Percentiles rank a stretch among this genome's conserved stretches.
Evolutionary conservation across 2,329 filamentous ascomycete species (phyloP).

Genomic region (Colletotrichum camelliae): DNA sequence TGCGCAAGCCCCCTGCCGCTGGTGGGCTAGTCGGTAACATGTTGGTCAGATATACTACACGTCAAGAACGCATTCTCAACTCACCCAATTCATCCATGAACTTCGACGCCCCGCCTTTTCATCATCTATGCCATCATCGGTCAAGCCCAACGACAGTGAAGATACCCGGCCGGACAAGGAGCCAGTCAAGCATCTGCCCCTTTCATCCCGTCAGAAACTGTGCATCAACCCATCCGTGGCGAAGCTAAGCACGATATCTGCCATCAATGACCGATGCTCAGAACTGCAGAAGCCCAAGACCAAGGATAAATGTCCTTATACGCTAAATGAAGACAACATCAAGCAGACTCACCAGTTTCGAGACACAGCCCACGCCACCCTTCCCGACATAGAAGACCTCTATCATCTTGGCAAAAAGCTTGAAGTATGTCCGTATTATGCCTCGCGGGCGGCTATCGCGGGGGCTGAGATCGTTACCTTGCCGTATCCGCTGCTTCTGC

Average conservation of each 20-base stretch:
- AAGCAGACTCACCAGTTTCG: slow-evolving; percentile 79
- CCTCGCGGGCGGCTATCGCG: slow-evolving; percentile 83
- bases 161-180: slow-evolving; percentile 27
- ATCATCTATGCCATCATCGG: slow-evolving; percentile 63
- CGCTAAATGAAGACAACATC: slow-evolving; percentile 80
- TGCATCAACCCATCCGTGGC: slow-evolving; percentile 90
- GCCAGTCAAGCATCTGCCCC: slow-evolving; percentile 76
- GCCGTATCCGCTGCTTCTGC: slow-evolving; percentile 88
- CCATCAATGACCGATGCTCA: slow-evolving; percentile 92
- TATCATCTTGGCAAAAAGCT: slow-evolving; percentile 78
- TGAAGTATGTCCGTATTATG: slow-evolving; percentile 92
- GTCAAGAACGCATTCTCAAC: slow-evolving; percentile 89
- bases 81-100: slow-evolving; percentile 87
- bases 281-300: slow-evolving; percentile 82
- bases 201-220: slow-evolving; percentile 85
- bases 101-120: slow-evolving; percentile 80
- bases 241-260: slow-evolving; percentile 71
- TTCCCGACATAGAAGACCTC: slow-evolving; percentile 94
- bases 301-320: slow-evolving; percentile 73
- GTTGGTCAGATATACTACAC: slow-evolving; percentile 78
- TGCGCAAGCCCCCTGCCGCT: slow-evolving; percentile 31
- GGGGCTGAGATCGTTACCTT: slow-evolving; percentile 89
- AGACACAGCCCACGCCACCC: slow-evolving; percentile 80
- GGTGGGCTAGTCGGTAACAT: slow-evolving; percentile 32
- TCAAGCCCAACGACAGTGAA: slow-evolving; percentile 26